These are phyloP conservation scores for Quercus engelmannii DNA, from an alignment of 306 rosid genomes.

Conservation along the genomic window DNA sequence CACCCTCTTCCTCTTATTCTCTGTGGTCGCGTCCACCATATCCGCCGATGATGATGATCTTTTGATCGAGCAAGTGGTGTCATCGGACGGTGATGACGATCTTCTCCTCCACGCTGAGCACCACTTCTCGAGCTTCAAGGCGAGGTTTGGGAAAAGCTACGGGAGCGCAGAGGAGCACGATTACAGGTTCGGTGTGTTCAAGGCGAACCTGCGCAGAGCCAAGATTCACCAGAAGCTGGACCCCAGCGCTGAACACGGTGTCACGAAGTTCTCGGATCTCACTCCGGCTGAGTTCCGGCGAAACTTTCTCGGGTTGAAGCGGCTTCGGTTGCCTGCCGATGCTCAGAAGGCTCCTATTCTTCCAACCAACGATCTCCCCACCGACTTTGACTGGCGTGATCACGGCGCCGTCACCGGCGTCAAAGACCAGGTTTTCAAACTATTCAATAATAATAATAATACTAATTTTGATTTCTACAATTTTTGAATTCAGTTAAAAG, in stretches of 20 bases:
- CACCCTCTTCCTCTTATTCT: slow-evolving; percentile 17
- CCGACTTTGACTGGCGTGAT: slow-evolving; percentile 92
- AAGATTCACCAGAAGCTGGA: slow-evolving; percentile 73
- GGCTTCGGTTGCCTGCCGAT: slow-evolving; percentile 60
- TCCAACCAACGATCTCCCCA: slow-evolving; percentile 70
- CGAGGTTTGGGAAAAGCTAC: slow-evolving; percentile 56
- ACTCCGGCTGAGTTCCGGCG: slow-evolving; percentile 68
- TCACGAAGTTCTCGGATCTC: slow-evolving; percentile 85
- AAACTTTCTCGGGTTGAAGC: slow-evolving; percentile 69
- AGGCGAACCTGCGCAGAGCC: slow-evolving; percentile 68
- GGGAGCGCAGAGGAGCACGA: slow-evolving; percentile 69
- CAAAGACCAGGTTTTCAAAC: slow-evolving; percentile 60
- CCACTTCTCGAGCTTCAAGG: slow-evolving; percentile 73
- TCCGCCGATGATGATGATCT: slow-evolving; percentile 26
- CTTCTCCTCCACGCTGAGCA: slow-evolving; percentile 56
- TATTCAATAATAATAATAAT: not conserved
- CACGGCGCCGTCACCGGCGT: slow-evolving; percentile 77
- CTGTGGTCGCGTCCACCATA: slow-evolving; percentile 29
- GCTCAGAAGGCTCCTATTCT: slow-evolving; percentile 79
- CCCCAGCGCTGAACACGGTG: slow-evolving; percentile 82
- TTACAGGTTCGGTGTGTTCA: slow-evolving; percentile 67
- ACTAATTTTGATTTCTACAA: too few species aligned
- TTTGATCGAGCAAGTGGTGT: slow-evolving; percentile 70
- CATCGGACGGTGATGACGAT: slow-evolving; percentile 46
- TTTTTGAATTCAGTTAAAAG: too few species aligned